Base-by-base conservation (phyloP, 768 basidiomycete genomes). In the Vararia minispora region DNA sequence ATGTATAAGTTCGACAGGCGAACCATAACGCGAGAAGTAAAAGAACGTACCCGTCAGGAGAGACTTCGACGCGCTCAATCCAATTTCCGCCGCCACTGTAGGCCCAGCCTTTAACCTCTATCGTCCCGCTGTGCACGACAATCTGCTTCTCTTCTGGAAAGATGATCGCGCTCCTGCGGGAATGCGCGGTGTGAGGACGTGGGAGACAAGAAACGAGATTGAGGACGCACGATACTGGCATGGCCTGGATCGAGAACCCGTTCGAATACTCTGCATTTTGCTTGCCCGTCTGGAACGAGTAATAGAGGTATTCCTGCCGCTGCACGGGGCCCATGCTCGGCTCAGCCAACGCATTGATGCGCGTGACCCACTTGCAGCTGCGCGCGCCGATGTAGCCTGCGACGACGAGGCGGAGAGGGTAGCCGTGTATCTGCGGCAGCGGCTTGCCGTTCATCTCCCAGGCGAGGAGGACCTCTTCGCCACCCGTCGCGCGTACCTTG, bases 21-120 rank as follows among this genome's bases (percentile, higher is more conserved):
- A 33, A 11, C 26, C 21, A 11, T 28, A n/a, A 20, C 27, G 14
- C 6, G 14, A 33, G 28, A 30, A 12, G 8, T 14, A 6, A 23
- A 16, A 17, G 28, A 21, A 40, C 60, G 12, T 44, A 65, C 62
- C 68, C 69, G 34, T 72, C 69, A 5, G 62, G 53, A 13, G 69
- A 71, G 18, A 72, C 63, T 42, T 73, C 71, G n/a, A 73, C 71
- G 24, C 72, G 55, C 47, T 73, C 66, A 12, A 72, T 66, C 68
- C 71, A 74, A 35, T 70, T 69, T 2, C 70, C 72, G 28, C 56
- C 53, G 4, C 59, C 59, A 31, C 51, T 54, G 25, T 58, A 58
- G 0, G 56, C 46, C 54, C 54, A 58, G 4, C 56, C 56, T 23
- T 46, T 35, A 14, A 72, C 51, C 6, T 63, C 58, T 30, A 72